Conservation (phyloP, 108 stramenopile species). For the Pseudonitzschia delicatissima region DNA sequence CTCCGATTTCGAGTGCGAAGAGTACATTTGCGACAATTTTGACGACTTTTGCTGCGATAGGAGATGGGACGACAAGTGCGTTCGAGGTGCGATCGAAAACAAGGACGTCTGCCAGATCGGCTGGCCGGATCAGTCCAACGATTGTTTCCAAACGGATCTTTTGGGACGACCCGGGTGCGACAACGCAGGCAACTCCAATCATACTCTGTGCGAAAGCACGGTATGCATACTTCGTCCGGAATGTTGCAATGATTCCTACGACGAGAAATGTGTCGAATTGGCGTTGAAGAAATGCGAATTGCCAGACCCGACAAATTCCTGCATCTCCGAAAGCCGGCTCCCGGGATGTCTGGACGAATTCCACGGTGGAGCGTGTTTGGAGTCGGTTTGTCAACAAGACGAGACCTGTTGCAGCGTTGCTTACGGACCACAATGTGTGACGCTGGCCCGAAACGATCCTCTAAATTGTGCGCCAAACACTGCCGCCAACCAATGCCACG, state of each 20-base stretch:
- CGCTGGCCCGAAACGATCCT: not conserved
- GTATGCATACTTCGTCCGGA: constrained; percentile 3
- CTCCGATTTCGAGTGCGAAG: not conserved
- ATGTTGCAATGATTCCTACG: constrained; percentile 12
- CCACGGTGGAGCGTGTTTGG: not conserved
- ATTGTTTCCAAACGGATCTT: not conserved
- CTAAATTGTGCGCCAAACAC: not conserved
- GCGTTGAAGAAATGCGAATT: not conserved
- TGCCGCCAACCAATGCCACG: not conserved
- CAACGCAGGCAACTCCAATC: not conserved
- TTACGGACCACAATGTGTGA: not conserved
- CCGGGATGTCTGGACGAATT: constrained; percentile 1
- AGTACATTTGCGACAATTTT: not conserved
- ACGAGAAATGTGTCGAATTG: not conserved
- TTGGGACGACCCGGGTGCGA: constrained; percentile 3
- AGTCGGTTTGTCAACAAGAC: not conserved
- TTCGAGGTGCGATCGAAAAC: not conserved
- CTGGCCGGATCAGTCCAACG: not conserved
- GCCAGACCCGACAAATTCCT: not conserved
- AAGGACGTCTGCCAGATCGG: not conserved
- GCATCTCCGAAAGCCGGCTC: not conserved
- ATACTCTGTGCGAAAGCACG: not conserved
- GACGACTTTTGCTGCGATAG: not conserved
- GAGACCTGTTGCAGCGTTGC: constrained; percentile 4
- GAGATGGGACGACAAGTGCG: not conserved